These are phyloP conservation scores for Leishmania mexicana DNA, from an alignment of 208 protist species.

Conservation along the genomic window DNA sequence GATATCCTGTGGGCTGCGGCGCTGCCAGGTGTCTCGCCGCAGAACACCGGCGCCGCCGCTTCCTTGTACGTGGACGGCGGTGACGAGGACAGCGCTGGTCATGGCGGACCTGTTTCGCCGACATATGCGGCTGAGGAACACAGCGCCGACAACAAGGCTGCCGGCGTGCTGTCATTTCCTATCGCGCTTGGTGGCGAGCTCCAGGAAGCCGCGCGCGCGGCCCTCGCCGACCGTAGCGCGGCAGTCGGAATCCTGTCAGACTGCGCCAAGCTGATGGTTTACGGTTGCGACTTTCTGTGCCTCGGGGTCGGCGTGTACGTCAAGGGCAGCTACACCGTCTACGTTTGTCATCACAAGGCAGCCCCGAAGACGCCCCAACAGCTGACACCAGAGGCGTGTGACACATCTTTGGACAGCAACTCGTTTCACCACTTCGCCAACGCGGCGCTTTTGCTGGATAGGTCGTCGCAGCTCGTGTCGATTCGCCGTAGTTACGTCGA, in stretches of 20 bases:
- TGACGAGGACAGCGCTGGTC: conserved; percentile 8
- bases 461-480: conserved; percentile 49
- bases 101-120: background rate
- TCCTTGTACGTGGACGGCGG: conserved; percentile 7
- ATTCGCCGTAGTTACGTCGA: conserved; percentile 52
- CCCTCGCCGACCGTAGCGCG: conserved; percentile 19
- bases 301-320: conserved; percentile 55
- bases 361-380: conserved; percentile 11
- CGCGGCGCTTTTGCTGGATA: conserved; percentile 63
- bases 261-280: conserved; percentile 36
- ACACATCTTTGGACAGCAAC: conserved; percentile 15
- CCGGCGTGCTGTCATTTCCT: conserved; percentile 2
- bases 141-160: background rate
- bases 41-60: background rate
- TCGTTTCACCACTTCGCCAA: conserved; percentile 60
- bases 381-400: conserved; percentile 13
- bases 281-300: conserved; percentile 50
- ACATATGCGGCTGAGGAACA: background rate
- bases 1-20: conserved; percentile 7
- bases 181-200: conserved; percentile 20
- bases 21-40: conserved; percentile 10
- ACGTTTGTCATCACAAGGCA: background rate
- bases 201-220: conserved; percentile 13
- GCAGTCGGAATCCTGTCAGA: conserved; percentile 66
- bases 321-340: conserved; percentile 25